Percentiles rank a stretch among this genome's conserved stretches.
Evolutionary conservation across 768 basidiomycete genomes (phyloP).

Genomic region (Podaxis sp.): DNA sequence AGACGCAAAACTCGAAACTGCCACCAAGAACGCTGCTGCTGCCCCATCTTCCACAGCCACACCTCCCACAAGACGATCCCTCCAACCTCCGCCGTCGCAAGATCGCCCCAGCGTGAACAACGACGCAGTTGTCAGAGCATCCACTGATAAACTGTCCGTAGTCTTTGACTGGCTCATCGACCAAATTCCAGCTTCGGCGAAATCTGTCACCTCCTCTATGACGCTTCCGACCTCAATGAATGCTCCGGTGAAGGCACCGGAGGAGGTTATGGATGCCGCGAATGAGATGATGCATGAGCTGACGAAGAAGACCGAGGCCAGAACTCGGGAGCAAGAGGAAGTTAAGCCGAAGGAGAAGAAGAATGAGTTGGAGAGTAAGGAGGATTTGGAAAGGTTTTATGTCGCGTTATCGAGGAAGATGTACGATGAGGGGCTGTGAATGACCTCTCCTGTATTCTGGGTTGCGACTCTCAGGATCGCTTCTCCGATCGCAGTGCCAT

Average conservation of each 20-base stretch:
- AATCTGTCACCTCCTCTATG: not conserved
- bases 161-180: conserved; percentile 83
- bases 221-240: not conserved
- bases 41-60: not conserved
- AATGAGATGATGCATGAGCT: conserved; percentile 4
- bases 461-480: not conserved
- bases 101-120: conserved; percentile 19
- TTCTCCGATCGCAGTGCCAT: too few species aligned
- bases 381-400: conserved; percentile 87
- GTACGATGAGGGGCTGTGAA: conserved; percentile 87
- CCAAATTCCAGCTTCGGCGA: conserved; percentile 47
- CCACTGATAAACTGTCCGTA: conserved; percentile 69
- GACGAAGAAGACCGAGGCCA: conserved; percentile 10
- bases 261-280: conserved; percentile 10
- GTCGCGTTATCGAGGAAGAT: conserved; percentile 85
- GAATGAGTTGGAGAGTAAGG: conserved; percentile 61
- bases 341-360: conserved; percentile 25
- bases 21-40: not conserved
- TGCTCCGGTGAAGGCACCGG: conserved; percentile 10
- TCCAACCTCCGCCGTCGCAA: not conserved
- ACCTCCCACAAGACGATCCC: not conserved
- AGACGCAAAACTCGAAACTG: conserved; percentile 18
- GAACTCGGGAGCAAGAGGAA: conserved; percentile 25
- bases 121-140: conserved; percentile 61
- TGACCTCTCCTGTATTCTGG: not conserved